A percentile compares a stretch with the other conserved stretches of the same genome.
Conservation (phyloP, 495 filamentous ascomycete genomes). For the Hyaloscypha variabilis region DNA sequence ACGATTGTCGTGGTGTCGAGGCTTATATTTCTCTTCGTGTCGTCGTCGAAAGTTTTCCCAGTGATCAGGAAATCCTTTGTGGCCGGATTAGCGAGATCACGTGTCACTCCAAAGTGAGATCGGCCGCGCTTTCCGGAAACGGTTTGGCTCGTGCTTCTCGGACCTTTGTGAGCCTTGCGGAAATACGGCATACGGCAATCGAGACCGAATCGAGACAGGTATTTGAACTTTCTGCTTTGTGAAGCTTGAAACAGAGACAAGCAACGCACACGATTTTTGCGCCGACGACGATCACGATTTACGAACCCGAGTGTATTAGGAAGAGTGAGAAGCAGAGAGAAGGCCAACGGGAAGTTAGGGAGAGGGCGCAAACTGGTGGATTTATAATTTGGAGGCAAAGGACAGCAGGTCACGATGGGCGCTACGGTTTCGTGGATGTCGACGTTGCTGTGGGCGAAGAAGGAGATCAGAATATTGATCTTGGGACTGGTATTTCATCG, state of each 20-base stretch:
- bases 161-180: too few relatives aligned
- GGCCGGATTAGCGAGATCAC: neutral
- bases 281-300: neutral
- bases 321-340: neutral
- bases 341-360: neutral
- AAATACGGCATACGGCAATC: too few relatives aligned
- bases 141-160: too few relatives aligned
- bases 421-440: conserved; percentile 77
- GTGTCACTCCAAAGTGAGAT: neutral
- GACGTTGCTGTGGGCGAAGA: conserved; percentile 81
- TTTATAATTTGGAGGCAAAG: conserved; percentile 10
- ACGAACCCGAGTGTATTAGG: neutral
- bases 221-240: too few relatives aligned
- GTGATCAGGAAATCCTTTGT: neutral
- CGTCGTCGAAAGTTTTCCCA: conserved; percentile 15
- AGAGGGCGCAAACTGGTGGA: neutral
- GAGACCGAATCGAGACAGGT: too few relatives aligned
- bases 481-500: conserved; percentile 76
- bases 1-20: conserved; percentile 48
- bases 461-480: conserved; percentile 96
- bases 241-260: too few relatives aligned
- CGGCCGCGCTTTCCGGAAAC: too few relatives aligned
- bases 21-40: neutral
- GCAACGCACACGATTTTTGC: neutral
- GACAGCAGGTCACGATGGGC: conserved; percentile 64